phyloP scores from a whole-genome alignment of 148 eudicot genomes.

The Rhododendron kiyosumense region DNA sequence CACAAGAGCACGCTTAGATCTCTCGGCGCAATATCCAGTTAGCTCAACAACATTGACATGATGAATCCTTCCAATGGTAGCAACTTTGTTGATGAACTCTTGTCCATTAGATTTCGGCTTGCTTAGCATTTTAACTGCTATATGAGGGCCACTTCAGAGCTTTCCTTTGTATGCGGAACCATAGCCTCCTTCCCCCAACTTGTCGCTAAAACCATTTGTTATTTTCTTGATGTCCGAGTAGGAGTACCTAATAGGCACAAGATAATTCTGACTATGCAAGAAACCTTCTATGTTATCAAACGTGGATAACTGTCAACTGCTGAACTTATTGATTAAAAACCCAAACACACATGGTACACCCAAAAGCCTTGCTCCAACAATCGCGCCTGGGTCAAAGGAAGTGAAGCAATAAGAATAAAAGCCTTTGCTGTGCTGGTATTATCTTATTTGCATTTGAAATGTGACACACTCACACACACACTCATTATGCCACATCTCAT shows the following conservation, averaged over 20 bases:
- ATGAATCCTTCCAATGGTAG: constrained; percentile 23
- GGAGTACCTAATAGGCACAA: constrained; percentile 12
- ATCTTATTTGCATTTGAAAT: no score
- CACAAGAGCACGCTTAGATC: no score
- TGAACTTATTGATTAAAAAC: background rate
- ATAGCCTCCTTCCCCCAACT: constrained; percentile 22
- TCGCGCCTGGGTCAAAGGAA: background rate
- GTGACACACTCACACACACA: no score
- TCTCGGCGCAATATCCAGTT: constrained; percentile 12
- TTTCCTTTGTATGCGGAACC: constrained; percentile 18
- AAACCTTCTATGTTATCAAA: constrained; percentile 15
- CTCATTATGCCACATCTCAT: no score
- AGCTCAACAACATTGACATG: constrained; percentile 17
- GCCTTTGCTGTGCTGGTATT: no score
- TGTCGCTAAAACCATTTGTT: constrained; percentile 10
- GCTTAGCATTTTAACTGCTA: constrained; percentile 14
- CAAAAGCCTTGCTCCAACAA: background rate
- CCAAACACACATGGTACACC: background rate
- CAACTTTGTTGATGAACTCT: constrained; percentile 20
- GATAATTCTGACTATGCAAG: constrained; percentile 2
- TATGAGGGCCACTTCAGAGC: constrained; percentile 9
- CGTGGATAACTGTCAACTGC: constrained; percentile 4
- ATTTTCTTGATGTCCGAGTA: constrained; percentile 14
- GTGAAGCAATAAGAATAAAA: no score
- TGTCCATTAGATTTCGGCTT: constrained; percentile 7